These are phyloP conservation scores for Schizochytrium sp. DNA, from an alignment of 108 stramenopile species.

Conservation along the genomic window DNA sequence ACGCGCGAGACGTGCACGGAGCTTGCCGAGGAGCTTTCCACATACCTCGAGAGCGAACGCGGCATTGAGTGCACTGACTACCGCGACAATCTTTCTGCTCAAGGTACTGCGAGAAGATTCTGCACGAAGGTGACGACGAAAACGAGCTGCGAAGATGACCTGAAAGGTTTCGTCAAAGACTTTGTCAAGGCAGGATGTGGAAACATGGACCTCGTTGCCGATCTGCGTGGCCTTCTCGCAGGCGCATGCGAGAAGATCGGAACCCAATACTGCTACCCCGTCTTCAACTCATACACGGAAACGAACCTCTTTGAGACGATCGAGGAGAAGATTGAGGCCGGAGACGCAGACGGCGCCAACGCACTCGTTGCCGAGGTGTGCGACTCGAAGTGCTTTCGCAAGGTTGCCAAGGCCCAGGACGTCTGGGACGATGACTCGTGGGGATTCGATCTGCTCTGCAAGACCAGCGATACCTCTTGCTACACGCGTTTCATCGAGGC, in stretches of 20 bases:
- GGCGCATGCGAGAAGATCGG: not conserved
- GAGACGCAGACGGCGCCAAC: not conserved
- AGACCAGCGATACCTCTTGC: not conserved
- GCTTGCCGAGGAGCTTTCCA: not conserved
- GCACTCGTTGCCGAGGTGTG: not conserved
- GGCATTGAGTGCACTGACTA: not conserved
- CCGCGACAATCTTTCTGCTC: not conserved
- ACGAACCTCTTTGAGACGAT: not conserved
- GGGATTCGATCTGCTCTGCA: not conserved
- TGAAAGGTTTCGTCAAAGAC: not conserved
- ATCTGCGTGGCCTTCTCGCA: not conserved
- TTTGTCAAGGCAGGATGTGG: not conserved
- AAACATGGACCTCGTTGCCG: not conserved
- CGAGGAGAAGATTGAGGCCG: not conserved
- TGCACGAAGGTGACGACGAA: not conserved
- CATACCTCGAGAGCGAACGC: not conserved
- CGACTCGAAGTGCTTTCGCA: conserved; percentile 5
- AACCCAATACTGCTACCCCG: not conserved
- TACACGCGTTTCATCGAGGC: not conserved
- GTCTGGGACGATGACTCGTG: not conserved
- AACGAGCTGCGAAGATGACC: not conserved
- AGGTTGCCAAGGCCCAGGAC: not conserved
- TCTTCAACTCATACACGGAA: not conserved
- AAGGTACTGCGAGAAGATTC: not conserved
- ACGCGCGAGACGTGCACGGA: not conserved